Evolutionary conservation across 2,329 filamentous ascomycete species (phyloP).

Genomic region (Diplodia seriata): DNA sequence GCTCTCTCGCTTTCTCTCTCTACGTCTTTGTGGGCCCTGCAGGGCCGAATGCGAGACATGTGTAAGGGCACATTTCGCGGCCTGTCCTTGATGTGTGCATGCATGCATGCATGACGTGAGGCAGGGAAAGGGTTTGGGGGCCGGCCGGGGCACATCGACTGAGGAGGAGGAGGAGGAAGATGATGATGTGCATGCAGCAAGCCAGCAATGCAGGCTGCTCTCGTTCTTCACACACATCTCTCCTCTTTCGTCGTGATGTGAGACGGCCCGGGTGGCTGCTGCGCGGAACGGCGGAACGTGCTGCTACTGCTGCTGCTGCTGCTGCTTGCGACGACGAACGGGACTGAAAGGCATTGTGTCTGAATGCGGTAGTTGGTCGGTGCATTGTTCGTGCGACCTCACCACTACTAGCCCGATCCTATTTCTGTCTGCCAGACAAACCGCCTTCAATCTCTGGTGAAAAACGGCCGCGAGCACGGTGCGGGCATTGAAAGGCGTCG

Average conservation of each 20-base stretch:
- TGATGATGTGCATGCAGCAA: constrained; percentile 17
- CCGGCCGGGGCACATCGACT: not conserved
- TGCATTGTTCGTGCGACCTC: not conserved
- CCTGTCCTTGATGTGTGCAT: not conserved
- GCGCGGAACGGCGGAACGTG: too few species aligned
- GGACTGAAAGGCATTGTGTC: not conserved
- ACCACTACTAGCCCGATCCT: too few species aligned
- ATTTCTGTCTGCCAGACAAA: not conserved
- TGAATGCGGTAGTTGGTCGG: not conserved
- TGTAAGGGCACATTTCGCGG: not conserved
- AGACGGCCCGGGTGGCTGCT: constrained; percentile 1
- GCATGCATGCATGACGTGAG: constrained; percentile 1
- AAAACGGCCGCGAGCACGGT: not conserved
- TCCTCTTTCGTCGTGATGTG: constrained; percentile 12
- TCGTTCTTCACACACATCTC: not conserved
- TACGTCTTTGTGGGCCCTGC: not conserved
- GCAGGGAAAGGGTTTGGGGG: not conserved
- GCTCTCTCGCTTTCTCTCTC: too few species aligned
- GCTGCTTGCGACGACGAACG: not conserved
- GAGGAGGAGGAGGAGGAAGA: not conserved
- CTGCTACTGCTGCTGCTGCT: too few species aligned
- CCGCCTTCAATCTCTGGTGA: constrained; percentile 1
- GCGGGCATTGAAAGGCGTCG: constrained; percentile 24
- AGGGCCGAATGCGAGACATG: constrained; percentile 20
- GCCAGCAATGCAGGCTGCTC: not conserved